Conservation (phyloP, 495 filamentous ascomycete genomes). For the Thermochaetoides thermophila region DNA sequence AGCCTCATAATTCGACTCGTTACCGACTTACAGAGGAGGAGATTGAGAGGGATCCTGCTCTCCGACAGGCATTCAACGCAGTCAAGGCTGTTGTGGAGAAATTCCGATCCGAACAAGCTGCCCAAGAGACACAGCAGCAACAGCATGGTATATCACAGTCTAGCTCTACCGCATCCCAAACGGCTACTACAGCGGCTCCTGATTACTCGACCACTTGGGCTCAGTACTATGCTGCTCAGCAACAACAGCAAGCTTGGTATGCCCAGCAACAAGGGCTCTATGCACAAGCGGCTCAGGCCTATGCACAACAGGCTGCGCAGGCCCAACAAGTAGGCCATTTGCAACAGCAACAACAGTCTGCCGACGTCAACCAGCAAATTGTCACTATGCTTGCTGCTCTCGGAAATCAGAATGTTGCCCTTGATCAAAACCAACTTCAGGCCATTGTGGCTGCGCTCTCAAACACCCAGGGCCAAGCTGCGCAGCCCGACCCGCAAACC, state of each 20-base stretch:
- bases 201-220: constrained; percentile 18
- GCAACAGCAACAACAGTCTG: constrained; percentile 3
- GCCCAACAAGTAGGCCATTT: constrained; percentile 3
- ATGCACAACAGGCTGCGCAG: background rate
- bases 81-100: constrained; percentile 17
- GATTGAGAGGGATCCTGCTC: constrained; percentile 19
- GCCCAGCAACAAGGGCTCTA: constrained; percentile 12
- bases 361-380: constrained; percentile 9
- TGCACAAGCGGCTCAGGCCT: constrained; percentile 7
- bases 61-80: constrained; percentile 16
- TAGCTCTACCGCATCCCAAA: constrained; percentile 1
- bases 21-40: constrained; percentile 15
- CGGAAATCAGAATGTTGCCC: too few species aligned
- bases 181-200: constrained; percentile 5
- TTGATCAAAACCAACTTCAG: constrained; percentile 5
- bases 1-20: constrained; percentile 16
- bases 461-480: too few species aligned
- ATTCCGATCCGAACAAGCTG: constrained; percentile 12
- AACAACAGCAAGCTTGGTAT: constrained; percentile 9
- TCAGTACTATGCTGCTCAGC: constrained; percentile 18
- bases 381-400: constrained; percentile 11
- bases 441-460: background rate
- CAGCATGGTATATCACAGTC: constrained; percentile 1
- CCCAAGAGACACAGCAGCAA: background rate
- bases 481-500: constrained; percentile 6